phyloP scores from a whole-genome alignment of 1,284 basidiomycete species.

The Ceratobasidium sp. region DNA sequence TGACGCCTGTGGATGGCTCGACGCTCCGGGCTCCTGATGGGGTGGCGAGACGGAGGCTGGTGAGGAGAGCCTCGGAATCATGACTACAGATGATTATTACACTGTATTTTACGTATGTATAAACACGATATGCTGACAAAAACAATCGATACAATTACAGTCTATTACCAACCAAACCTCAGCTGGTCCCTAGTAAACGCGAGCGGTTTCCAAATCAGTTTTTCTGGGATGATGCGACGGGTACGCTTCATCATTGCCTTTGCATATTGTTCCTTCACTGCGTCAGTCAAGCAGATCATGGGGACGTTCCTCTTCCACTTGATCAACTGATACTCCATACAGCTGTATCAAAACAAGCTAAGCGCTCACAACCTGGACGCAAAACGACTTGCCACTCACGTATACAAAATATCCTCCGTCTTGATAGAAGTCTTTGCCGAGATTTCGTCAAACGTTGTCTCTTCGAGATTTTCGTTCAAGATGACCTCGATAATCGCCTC shows the following conservation, averaged over 20 bases:
- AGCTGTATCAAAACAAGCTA: slow-evolving; percentile 64
- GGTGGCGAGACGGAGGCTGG: slow-evolving; percentile 29
- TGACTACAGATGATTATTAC: slow-evolving; percentile 17
- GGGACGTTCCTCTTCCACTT: slow-evolving; percentile 97
- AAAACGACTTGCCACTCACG: slow-evolving; percentile 69
- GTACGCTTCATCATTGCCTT: slow-evolving; percentile 86
- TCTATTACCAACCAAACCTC: slow-evolving; percentile 82
- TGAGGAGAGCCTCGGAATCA: slow-evolving; percentile 21
- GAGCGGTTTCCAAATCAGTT: slow-evolving; percentile 93
- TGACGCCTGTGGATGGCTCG: slow-evolving; percentile 44
- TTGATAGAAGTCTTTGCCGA: slow-evolving; percentile 97
- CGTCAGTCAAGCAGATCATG: slow-evolving; percentile 92
- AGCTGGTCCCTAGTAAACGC: slow-evolving; percentile 91
- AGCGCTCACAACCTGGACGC: slow-evolving; percentile 49
- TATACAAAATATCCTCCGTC: slow-evolving; percentile 97
- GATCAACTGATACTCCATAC: slow-evolving; percentile 94
- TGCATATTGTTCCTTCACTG: slow-evolving; percentile 91
- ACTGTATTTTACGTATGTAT: slow-evolving; percentile 40
- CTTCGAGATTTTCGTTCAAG: slow-evolving; percentile 78
- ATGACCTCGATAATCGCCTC: slow-evolving; percentile 96
- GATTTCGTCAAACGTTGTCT: slow-evolving; percentile 95
- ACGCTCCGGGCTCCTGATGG: slow-evolving; percentile 15
- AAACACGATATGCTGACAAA: slow-evolving; percentile 15
- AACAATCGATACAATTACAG: slow-evolving; percentile 9
- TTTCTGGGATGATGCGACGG: slow-evolving; percentile 83